These are phyloP conservation scores for Fagopyrum tataricum DNA, from an alignment of 148 eudicot species.

Conservation along the genomic window DNA sequence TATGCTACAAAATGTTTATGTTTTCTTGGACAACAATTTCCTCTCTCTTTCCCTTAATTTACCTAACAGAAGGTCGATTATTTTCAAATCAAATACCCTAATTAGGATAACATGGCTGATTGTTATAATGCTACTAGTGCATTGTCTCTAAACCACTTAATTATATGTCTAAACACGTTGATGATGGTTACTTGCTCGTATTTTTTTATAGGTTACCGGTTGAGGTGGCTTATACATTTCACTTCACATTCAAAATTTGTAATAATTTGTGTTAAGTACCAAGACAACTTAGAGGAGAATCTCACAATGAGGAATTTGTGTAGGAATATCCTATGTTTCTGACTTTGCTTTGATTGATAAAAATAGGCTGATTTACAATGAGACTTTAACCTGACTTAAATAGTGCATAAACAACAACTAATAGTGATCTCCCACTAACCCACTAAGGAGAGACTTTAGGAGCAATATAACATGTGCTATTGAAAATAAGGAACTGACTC, in stretches of 20 bases:
- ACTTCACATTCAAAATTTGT: not conserved
- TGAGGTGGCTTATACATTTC: not conserved
- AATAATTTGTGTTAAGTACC: no score
- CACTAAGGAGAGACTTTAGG: no score
- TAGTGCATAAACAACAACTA: no score
- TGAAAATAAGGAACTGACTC: no score
- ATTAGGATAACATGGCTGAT: not conserved
- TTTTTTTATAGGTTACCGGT: not conserved
- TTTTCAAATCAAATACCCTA: not conserved
- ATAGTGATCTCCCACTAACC: no score
- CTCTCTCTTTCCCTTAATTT: not conserved
- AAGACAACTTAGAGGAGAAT: no score
- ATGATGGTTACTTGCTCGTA: not conserved
- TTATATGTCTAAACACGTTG: not conserved
- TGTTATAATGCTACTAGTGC: not conserved
- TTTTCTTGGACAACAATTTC: not conserved
- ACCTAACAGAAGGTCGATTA: not conserved
- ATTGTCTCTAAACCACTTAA: not conserved
- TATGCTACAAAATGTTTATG: not conserved
- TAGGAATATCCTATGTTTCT: no score
- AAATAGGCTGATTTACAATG: no score
- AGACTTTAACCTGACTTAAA: no score
- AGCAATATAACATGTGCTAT: no score
- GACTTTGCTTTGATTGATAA: no score
- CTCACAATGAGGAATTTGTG: no score